Percentiles rank a stretch among this genome's conserved stretches.
phyloP scores from a whole-genome alignment of 768 basidiomycete genomes.

The Tylopilus intermedius region DNA sequence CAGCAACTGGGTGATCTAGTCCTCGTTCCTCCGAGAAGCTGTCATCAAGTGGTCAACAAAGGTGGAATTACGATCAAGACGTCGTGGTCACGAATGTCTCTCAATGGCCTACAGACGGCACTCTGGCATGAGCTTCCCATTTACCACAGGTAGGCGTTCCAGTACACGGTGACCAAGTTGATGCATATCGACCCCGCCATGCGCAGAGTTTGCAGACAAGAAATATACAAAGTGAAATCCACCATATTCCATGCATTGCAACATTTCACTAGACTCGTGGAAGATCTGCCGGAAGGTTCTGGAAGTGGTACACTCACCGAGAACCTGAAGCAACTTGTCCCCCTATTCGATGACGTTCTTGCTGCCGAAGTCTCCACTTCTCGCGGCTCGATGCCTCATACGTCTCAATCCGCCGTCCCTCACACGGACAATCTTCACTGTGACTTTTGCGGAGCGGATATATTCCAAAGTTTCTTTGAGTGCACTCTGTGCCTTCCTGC shows the following conservation, averaged over 20 bases:
- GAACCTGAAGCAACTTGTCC: constrained; percentile 36
- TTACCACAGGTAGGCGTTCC: constrained; percentile 58
- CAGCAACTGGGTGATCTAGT: constrained; percentile 77
- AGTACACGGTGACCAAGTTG: not conserved
- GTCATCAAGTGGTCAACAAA: constrained; percentile 78
- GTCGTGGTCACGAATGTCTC: constrained; percentile 83
- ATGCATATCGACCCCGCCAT: not conserved
- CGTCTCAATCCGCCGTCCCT: constrained; percentile 20
- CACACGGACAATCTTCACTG: constrained; percentile 42
- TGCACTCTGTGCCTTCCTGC: constrained; percentile 47
- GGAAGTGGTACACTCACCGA: not conserved
- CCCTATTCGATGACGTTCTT: constrained; percentile 49
- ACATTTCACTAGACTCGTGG: constrained; percentile 24
- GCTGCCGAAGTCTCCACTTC: constrained; percentile 38
- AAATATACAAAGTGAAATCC: constrained; percentile 71
- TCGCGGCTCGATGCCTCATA: constrained; percentile 28
- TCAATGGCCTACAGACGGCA: constrained; percentile 53
- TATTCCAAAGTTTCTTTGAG: constrained; percentile 79
- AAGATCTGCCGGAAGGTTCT: constrained; percentile 4
- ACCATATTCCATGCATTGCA: constrained; percentile 54
- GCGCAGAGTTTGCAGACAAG: constrained; percentile 69
- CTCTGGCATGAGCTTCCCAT: constrained; percentile 72
- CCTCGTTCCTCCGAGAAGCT: constrained; percentile 74
- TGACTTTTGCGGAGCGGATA: constrained; percentile 78
- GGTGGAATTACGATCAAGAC: constrained; percentile 81